Evolutionary conservation across 768 basidiomycete species (phyloP), one percentile per base, ranked within the genome.

Genomic region (Mycena sanguinolenta): DNA sequence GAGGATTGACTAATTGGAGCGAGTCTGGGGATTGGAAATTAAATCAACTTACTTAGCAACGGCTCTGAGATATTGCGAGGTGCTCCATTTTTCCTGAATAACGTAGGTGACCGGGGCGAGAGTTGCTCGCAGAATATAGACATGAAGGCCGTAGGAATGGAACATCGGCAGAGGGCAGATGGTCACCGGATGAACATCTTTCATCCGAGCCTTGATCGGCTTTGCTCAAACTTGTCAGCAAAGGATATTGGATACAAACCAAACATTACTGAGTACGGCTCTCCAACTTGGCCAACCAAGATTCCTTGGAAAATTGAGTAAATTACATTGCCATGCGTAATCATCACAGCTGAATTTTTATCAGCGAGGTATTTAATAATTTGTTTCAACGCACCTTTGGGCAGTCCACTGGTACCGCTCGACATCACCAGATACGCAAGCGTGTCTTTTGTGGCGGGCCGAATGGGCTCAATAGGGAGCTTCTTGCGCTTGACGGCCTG

Each of bases 401-500:
- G 92, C 5, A 90, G 80, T 0, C 93, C 93, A 67, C 87, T 93
- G 0, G 93, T 94, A 23, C 93, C 93, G 73, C 92, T 94, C 0
- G 93, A 94, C 75, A 92, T 93, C 0, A 91, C 82, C 3, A 94
- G 81, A 76, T 94, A 92, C 0, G 91, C 92, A 3, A 93, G 79
- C 0, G 90, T 91, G 67, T 90, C 81, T 36, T 80, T 82, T 21
- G 72, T 79, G 0, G 87, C 91, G 0, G 84, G 81, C 49, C 82
- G 84, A 36, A 89, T 78, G 1, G 82, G 80, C 1, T 87, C 74
- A 2, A 82, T 75, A 16, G 87, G 84, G 1, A 87, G 72, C 0
- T 80, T 79, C 25, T 81, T 82, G 14, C 67, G 71, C 53, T 79
- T 79, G 32, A 83, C 85, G 10, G 77, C 73, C 6, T 81, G 76